A percentile compares a stretch with the other conserved stretches of the same genome.
These are phyloP conservation scores for Exophiala sp. DNA, from an alignment of 2,329 filamentous ascomycete species.

Conservation along the genomic window DNA sequence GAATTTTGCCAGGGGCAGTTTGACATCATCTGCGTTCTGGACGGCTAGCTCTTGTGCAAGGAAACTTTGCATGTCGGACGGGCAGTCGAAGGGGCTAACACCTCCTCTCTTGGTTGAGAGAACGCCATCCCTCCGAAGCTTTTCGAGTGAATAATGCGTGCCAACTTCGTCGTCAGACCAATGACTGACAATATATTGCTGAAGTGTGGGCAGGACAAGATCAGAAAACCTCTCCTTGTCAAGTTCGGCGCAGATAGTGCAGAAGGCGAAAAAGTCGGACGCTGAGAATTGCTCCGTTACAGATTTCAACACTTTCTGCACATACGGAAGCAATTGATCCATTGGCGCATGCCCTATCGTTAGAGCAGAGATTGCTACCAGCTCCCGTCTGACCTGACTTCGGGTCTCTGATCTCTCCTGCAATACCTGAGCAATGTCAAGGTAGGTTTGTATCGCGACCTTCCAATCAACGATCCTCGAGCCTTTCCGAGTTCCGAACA, in stretches of 20 bases:
- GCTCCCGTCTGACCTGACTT: constrained; percentile 29
- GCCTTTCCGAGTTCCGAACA: constrained; percentile 78
- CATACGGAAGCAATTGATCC: constrained; percentile 69
- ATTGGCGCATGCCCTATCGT: constrained; percentile 73
- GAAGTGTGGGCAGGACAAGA: constrained; percentile 75
- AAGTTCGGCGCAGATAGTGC: constrained; percentile 72
- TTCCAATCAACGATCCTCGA: constrained; percentile 71
- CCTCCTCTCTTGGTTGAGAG: not conserved
- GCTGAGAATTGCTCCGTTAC: constrained; percentile 65
- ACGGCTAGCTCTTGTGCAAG: constrained; percentile 2
- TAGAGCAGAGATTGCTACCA: constrained; percentile 55
- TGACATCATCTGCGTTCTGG: not conserved
- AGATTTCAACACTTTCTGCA: constrained; percentile 62
- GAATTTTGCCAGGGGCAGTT: constrained; percentile 4
- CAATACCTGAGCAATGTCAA: constrained; percentile 50
- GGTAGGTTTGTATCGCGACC: constrained; percentile 52
- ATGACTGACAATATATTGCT: constrained; percentile 73
- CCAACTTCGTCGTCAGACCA: constrained; percentile 68
- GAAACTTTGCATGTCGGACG: constrained; percentile 9
- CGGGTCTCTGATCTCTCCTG: not conserved
- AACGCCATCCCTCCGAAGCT: constrained; percentile 8
- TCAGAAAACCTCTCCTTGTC: constrained; percentile 71
- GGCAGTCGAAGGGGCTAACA: constrained; percentile 3
- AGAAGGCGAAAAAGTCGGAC: constrained; percentile 78
- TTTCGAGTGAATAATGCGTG: constrained; percentile 23